Evolutionary conservation across 441 rosid species (phyloP), one percentile per base, ranked within the genome.

Genomic region (Mallotus repandus): DNA sequence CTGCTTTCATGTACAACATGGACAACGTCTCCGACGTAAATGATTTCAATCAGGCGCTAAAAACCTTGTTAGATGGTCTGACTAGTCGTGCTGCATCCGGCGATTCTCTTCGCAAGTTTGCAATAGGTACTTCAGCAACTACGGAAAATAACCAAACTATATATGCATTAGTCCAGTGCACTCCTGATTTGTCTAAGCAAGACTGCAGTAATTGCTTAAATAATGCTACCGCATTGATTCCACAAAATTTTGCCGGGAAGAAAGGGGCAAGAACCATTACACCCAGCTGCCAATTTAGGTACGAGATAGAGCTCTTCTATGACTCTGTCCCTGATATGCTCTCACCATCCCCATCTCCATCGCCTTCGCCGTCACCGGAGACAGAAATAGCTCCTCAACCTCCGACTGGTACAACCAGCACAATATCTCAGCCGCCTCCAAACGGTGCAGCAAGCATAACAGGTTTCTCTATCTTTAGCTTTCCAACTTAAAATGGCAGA

Each of bases 111-210:
- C 9, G 19, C 52, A 85, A 85, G 75, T 81, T 80, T 22, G 74
- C 81, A 0, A 49, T 64, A 0, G 78, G 76, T 5, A 21, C 59
- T 25, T 62, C 55, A 2, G 29, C 29, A 25, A 6, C n/a, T 18
- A 52, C 69, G 0, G 29, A 68, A 9, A 68, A 52, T 15, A 66
- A 54, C 32, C 45, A 55, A 16, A 70, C 45, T 6, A 38, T 82
- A 41, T 84, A 78, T 71, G 85, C 71, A 49, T 58, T 78, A 12
- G 76, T 65, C 50, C 87, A 84, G 77, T 84, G 87, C 69, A 82
- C 78, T 46, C 83, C 84, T 35, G 88, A 83, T 54, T 65, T 81
- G 74, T 55, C 83, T 0, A 38, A 35, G 43, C 59, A 3, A 9
- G 21, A 75, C 0, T 85, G 88, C 72, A 18, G 5, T 5, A 53